Evolutionary conservation across 23 red algal species (phyloP), one percentile per base, ranked within the genome.

Genomic region (Gracilaria caudata): DNA sequence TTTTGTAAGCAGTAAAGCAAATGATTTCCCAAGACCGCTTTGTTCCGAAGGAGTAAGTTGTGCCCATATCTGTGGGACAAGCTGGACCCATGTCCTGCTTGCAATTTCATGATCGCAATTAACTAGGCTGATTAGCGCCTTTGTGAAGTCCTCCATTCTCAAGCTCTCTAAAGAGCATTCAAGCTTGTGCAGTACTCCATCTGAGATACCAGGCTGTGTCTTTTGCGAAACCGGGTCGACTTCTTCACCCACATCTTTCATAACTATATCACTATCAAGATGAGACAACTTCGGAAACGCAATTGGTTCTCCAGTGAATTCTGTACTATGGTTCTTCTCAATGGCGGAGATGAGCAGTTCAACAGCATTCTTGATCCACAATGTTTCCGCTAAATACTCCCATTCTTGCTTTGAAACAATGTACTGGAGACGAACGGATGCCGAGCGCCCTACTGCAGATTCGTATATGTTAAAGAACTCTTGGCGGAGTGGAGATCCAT

Each of bases 401-500:
- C 97, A 99, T 63, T 94, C 93, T 68, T 99, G 93, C 26, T 95
- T 86, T 37, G 85, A 73, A 16, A 95, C 14, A 59, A 99, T 90
- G 63, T 84, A 95, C 12, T 86, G 44, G 26, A 99, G 77, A 39
- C 92, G 76, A 8, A 85, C 47, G 2, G 74, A 44, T 32, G 86
- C 83, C 35, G 79, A 83, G 33, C 65, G 20, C 7, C 40, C 54
- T 21, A 94, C 72, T 4, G 84, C 49, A 64, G 68, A 68, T 37
- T 88, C 70, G 40, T 91, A 94, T 23, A 98, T 80, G 38, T 65
- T 40, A 59, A 94, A 92, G 57, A 98, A 98, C 41, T 81, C 34
- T 45, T 68, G 45, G 3, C 95, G 90, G 13, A 71, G 79, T 51
- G 45, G n/a, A 43, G 66, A 40, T 11, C 76, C 73, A 7, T 82